Percentiles rank a stretch among this genome's conserved stretches.
phyloP scores from a whole-genome alignment of 177 flowering plant genomes.

The Vitis hybrid region DNA sequence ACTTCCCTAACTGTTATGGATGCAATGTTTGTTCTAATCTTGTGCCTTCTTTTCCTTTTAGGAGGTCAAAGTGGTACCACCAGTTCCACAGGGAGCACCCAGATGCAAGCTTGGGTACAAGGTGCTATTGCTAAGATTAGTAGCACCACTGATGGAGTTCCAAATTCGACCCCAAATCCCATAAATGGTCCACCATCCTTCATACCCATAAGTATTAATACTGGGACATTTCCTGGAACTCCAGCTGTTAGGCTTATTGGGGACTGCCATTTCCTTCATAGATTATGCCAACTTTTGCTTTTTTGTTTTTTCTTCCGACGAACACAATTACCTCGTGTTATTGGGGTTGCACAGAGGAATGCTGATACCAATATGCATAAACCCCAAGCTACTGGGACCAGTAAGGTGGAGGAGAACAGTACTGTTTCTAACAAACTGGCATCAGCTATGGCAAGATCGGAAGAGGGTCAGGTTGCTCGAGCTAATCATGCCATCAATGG shows the following conservation, averaged over 20 bases:
- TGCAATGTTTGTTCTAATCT: background rate
- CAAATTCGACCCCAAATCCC: constrained; percentile 75
- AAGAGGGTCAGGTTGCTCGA: constrained; percentile 62
- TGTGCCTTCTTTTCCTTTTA: constrained; percentile 27
- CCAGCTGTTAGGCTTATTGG: constrained; percentile 99
- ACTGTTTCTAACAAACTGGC: constrained; percentile 44
- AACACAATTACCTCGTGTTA: constrained; percentile 63
- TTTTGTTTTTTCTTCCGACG: constrained; percentile 94
- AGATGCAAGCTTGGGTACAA: constrained; percentile 99
- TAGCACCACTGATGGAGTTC: constrained; percentile 77
- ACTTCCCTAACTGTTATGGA: background rate
- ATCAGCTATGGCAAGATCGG: constrained; percentile 45
- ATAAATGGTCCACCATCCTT: constrained; percentile 81
- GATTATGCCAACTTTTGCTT: constrained; percentile 89
- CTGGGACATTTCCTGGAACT: constrained; percentile 99
- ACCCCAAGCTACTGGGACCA: constrained; percentile 55
- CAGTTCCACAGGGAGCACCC: constrained; percentile 87
- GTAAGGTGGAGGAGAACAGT: constrained; percentile 70
- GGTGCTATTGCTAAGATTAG: constrained; percentile 99
- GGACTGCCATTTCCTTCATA: constrained; percentile 96
- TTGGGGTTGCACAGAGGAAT: constrained; percentile 62
- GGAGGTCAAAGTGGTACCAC: constrained; percentile 81
- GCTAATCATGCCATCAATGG: constrained; percentile 56
- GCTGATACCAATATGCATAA: constrained; percentile 69
- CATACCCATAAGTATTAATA: constrained; percentile 93